Base-by-base conservation (phyloP, 1,284 basidiomycete genomes). In the Sporisorium graminicola region DNA sequence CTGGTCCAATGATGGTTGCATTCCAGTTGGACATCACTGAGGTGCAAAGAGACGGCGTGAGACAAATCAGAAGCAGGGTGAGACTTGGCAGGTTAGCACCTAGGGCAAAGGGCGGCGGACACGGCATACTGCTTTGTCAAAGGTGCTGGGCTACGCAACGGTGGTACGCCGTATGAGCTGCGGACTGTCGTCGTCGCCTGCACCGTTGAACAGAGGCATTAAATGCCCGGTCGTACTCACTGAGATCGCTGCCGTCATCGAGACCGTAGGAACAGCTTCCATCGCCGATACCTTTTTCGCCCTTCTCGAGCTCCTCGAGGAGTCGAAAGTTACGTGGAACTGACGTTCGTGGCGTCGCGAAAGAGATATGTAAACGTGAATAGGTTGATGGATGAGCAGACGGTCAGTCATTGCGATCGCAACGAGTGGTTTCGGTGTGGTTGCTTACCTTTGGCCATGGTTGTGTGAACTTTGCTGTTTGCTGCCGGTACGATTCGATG, bases 251-350 rank as follows among this genome's bases (percentile, higher is more conserved):
- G 33, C 78, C 78, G 35, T 85, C 83, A 33, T 83, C 84, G 20
- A 85, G 79, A 63, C 95, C 95, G 82, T 98, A 98, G 33, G 94
- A 95, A 88, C 94, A 97, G 40, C 92, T 94, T 66, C 95, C 96
- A 88, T 98, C 96, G 74, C 96, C 96, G 85, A 99, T 94, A 53
- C 97, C 96, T 87, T 99, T 99, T 89, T 99, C 96, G 81, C 97
- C 96, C 88, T 98, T 98, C 88, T 99, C 96, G 78, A 99, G 92
- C 89, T 99, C 95, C 87, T 98, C 83, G 29, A 85, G 77, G 47
- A 99, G 91, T 63, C 94, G 90, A 88, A 99, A 99, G 87, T 95
- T 98, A 84, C 96, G 90, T 43, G 96, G 96, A 72, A 98, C 96
- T 98, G 79, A 33, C 0, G 6, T 4, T 24, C n/a, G 51, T 20